Evolutionary conservation across 495 filamentous ascomycete genomes (phyloP).

Genomic region (Patellaria atrata): DNA sequence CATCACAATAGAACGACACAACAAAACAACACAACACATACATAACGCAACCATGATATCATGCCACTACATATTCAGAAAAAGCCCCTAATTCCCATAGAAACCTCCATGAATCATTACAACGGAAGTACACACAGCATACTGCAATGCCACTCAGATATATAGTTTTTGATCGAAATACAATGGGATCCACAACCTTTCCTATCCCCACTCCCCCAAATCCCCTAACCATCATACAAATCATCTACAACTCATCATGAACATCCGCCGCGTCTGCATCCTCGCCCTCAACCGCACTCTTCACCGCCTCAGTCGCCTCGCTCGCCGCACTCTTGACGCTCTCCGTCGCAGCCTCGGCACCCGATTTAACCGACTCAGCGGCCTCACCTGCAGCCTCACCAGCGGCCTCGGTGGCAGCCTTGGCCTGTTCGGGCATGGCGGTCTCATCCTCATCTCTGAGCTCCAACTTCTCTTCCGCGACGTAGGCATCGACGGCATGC

Average conservation of each 20-base stretch:
- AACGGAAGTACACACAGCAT: too few species aligned
- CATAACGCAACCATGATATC: too few species aligned
- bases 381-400: slow-evolving; percentile 32
- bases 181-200: background rate
- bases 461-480: slow-evolving; percentile 33
- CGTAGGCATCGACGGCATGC: slow-evolving; percentile 56
- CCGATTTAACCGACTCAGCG: slow-evolving; percentile 32
- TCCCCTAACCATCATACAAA: background rate
- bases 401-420: slow-evolving; percentile 32
- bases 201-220: background rate
- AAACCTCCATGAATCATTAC: too few species aligned
- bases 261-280: slow-evolving; percentile 20
- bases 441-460: slow-evolving; percentile 32
- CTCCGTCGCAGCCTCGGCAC: slow-evolving; percentile 27
- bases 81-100: too few species aligned
- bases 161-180: too few species aligned
- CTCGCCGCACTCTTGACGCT: slow-evolving; percentile 19
- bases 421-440: slow-evolving; percentile 30
- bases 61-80: too few species aligned
- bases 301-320: slow-evolving; percentile 14
- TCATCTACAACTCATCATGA: slow-evolving; percentile 54
- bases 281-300: slow-evolving; percentile 2
- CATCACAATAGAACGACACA: too few species aligned
- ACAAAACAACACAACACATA: too few species aligned
- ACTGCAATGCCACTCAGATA: too few species aligned